A percentile compares a stretch with the other conserved stretches of the same genome.
These are phyloP conservation scores for Acacia confusa DNA, from an alignment of 306 rosid genomes.

Conservation along the genomic window DNA sequence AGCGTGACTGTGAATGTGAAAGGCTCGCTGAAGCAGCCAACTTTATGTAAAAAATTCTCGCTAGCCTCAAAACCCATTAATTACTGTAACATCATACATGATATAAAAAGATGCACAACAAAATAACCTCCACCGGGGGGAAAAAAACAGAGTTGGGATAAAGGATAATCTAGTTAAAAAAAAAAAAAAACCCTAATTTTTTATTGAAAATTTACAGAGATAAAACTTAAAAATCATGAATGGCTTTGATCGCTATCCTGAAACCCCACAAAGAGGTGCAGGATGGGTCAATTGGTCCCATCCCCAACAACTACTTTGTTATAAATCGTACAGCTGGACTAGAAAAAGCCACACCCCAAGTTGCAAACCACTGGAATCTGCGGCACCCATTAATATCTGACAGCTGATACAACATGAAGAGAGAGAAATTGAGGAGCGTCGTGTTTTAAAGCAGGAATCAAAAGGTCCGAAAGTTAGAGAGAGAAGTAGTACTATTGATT, in stretches of 20 bases:
- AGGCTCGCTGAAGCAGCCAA: constrained; percentile 24
- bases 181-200: constrained; percentile 32
- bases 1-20: constrained; percentile 42
- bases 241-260: constrained; percentile 74
- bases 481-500: background rate
- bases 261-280: constrained; percentile 47
- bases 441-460: constrained; percentile 12
- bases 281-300: constrained; percentile 87
- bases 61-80: background rate
- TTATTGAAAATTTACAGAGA: constrained; percentile 44
- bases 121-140: background rate
- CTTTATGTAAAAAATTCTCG: background rate
- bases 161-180: constrained; percentile 5
- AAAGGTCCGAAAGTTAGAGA: background rate
- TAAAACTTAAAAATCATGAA: constrained; percentile 47
- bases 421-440: constrained; percentile 31
- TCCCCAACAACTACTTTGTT: constrained; percentile 63
- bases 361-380: constrained; percentile 66
- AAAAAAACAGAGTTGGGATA: background rate
- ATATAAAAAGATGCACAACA: background rate
- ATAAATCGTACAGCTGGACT: constrained; percentile 66
- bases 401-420: constrained; percentile 39
- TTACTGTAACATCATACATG: background rate
- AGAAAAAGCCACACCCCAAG: constrained; percentile 72
- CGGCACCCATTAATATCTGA: constrained; percentile 67